Percentiles rank a stretch among this genome's conserved stretches.
Evolutionary conservation across 768 basidiomycete species (phyloP).

Genomic region (Saitozyma podzolica): DNA sequence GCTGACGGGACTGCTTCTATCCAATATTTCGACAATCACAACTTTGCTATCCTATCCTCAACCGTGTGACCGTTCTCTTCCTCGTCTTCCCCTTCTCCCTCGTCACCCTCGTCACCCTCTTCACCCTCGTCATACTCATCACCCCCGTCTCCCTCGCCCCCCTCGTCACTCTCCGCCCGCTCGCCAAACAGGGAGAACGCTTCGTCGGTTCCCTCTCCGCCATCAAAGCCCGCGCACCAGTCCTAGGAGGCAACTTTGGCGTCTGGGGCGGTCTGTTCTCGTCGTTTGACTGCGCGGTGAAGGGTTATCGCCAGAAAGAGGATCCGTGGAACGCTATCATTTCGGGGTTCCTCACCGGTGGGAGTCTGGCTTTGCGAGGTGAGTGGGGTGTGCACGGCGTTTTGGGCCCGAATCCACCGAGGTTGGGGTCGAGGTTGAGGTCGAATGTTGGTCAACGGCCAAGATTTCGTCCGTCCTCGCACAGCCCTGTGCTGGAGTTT

Average conservation of each 20-base stretch:
- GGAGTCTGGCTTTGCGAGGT: conserved; percentile 91
- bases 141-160: too few species aligned
- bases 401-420: neutral
- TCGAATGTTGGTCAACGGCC: neutral
- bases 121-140: neutral
- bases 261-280: conserved; percentile 88
- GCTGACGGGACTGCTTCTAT: too few species aligned
- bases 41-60: too few species aligned
- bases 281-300: conserved; percentile 96
- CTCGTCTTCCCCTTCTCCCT: too few species aligned
- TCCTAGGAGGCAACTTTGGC: conserved; percentile 91
- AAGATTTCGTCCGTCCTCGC: neutral
- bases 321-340: conserved; percentile 99
- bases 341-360: conserved; percentile 97
- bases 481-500: too few species aligned
- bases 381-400: conserved; percentile 53
- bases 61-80: too few species aligned
- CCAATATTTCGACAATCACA: too few species aligned
- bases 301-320: conserved; percentile 94
- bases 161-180: neutral
- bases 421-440: neutral
- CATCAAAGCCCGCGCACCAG: conserved; percentile 96
- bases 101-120: too few species aligned
- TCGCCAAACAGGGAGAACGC: conserved; percentile 73
- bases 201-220: conserved; percentile 90